phyloP scores from a whole-genome alignment of 2,329 filamentous ascomycete species.

The Fusarium sp. region DNA sequence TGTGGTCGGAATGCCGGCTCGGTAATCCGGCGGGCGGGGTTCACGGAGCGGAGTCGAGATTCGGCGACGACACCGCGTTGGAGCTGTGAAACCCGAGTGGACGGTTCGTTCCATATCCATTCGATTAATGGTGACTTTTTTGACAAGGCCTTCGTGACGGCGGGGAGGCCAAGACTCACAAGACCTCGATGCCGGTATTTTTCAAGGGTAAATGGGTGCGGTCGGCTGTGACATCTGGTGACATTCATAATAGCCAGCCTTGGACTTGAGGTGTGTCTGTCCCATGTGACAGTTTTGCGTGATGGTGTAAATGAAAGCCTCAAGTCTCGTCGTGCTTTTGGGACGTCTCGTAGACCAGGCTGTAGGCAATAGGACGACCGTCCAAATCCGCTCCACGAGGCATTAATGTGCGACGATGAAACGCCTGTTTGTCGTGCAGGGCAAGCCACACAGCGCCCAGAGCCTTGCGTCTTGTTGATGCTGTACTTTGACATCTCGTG shows the following conservation, averaged over 20 bases:
- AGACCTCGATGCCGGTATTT: neutral
- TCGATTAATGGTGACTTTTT: neutral
- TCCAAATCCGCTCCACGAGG: neutral
- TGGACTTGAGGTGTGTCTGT: neutral
- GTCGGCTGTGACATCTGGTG: neutral
- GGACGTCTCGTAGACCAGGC: too few species aligned
- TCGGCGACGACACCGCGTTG: neutral
- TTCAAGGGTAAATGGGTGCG: slow-evolving; percentile 21
- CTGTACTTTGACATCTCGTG: neutral
- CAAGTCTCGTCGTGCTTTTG: neutral
- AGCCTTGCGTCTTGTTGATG: neutral
- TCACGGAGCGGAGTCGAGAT: neutral
- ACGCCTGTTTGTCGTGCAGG: neutral
- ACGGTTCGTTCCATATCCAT: neutral
- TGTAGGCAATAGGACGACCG: too few species aligned
- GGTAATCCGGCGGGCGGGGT: slow-evolving; percentile 20
- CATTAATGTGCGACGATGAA: neutral
- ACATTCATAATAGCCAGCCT: too few species aligned
- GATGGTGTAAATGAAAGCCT: neutral
- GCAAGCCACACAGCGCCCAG: neutral
- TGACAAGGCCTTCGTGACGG: neutral
- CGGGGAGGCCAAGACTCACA: neutral
- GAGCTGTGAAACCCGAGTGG: neutral
- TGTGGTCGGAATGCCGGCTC: slow-evolving; percentile 25
- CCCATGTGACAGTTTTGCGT: neutral